Base-by-base conservation (phyloP, 768 basidiomycete genomes). In the Clitopilus passeckerianus region DNA sequence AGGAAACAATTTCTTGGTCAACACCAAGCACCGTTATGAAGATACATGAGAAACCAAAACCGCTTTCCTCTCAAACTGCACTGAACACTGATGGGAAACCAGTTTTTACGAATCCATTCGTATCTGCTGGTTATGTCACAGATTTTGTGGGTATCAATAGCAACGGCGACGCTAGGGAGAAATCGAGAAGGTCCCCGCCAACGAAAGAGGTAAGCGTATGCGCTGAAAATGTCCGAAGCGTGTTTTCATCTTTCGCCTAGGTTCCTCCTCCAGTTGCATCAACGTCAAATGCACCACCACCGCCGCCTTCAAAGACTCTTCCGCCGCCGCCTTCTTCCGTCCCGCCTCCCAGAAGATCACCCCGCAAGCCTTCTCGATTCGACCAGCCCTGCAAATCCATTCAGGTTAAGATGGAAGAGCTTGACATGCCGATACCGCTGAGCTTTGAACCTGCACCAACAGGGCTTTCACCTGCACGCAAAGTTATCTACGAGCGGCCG, bases 71-170 rank as follows among this genome's bases (percentile, higher is more conserved):
- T 18, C 15, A 12, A 50, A 10, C 20, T 12, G 5, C 5, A n/a
- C 7, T n/a, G 16, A 18, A 3, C 1, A 5, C 16, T 18, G 5
- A 12, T 10, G 2, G 20, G n/a, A 50, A 41, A n/a, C 14, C 6
- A 23, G 22, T 22, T 10, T 50, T 10, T 18, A 20, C 12, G 46
- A 81, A 78, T 65, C 74, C 80, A n/a, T 81, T 83, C 58, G 75
- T 82, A 10, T 80, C 80, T 9, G 78, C 74, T n/a, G 80, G 82
- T 18, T 77, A 80, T 52, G 68, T 81, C 59, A 77, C 76, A 14
- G 78, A 79, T 54, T 80, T 81, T 34, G 72, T 72, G 33, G 72
- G 71, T 35, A 27, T 58, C 9, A 15, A 18, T 34, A 59, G 46
- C 55, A 22, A 34, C 18, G 22, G 34, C 18, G 30, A 35, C 18